phyloP scores from a whole-genome alignment of 306 rosid genomes.

The Abrus pulchellus region DNA sequence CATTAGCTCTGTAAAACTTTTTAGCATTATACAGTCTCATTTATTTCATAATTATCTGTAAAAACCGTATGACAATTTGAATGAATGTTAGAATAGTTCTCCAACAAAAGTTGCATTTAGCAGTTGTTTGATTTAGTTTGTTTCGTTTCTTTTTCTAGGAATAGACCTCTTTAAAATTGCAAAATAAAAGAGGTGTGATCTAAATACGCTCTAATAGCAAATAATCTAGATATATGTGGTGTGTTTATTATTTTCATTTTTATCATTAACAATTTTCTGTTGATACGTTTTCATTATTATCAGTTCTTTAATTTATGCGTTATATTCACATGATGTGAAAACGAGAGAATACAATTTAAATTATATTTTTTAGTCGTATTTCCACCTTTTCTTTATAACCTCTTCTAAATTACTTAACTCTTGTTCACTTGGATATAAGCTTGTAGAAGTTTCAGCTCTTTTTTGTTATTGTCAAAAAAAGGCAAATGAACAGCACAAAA shows the following conservation, averaged over 20 bases:
- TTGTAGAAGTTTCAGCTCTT: not conserved
- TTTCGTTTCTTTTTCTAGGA: too few species aligned
- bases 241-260: too few species aligned
- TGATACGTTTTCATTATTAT: too few species aligned
- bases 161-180: not conserved
- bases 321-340: too few species aligned
- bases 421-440: not conserved
- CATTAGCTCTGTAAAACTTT: conserved; percentile 13
- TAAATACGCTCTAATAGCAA: not conserved
- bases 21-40: conserved; percentile 12
- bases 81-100: conserved; percentile 21
- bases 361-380: not conserved
- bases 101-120: not conserved
- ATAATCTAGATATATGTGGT: not conserved
- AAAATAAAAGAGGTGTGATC: not conserved
- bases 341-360: too few species aligned
- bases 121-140: not conserved
- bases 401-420: not conserved
- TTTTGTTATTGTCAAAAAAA: not conserved
- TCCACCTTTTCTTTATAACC: not conserved
- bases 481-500: not conserved
- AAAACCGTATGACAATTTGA: conserved; percentile 1
- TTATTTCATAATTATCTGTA: conserved; percentile 11
- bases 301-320: too few species aligned
- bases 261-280: too few species aligned